These are phyloP conservation scores for Neurospora sp. DNA, from an alignment of 495 filamentous ascomycete species.

Conservation along the genomic window DNA sequence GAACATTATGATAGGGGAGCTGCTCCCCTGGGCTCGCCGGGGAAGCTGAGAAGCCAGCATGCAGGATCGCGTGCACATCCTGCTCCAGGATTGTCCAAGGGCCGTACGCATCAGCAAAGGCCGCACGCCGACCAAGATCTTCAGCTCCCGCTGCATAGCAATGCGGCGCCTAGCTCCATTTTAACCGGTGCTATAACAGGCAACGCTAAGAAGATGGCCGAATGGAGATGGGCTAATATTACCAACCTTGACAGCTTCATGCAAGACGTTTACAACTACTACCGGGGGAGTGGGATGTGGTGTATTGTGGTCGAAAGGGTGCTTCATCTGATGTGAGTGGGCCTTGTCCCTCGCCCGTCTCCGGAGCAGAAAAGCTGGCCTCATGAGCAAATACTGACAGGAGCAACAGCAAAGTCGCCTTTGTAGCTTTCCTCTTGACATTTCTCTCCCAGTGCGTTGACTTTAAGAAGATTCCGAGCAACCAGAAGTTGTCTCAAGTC, in stretches of 20 bases:
- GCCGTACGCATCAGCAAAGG: constrained; percentile 51
- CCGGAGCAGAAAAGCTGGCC: constrained; percentile 30
- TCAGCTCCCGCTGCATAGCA: constrained; percentile 31
- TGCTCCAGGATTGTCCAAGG: constrained; percentile 43
- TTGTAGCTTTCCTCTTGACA: constrained; percentile 74
- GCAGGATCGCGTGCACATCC: constrained; percentile 9
- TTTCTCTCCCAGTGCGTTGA: constrained; percentile 85
- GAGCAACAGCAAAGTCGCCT: constrained; percentile 44
- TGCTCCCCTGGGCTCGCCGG: constrained; percentile 2
- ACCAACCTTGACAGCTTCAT: constrained; percentile 87
- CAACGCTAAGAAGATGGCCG: constrained; percentile 70
- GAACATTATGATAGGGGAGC: constrained; percentile 38
- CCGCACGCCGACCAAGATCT: neutral
- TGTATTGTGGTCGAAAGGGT: constrained; percentile 66
- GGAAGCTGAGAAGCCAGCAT: constrained; percentile 7
- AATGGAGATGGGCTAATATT: constrained; percentile 95
- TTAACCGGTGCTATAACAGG: constrained; percentile 30
- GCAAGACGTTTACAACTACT: constrained; percentile 85
- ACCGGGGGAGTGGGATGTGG: constrained; percentile 75
- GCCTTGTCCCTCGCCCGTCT: neutral
- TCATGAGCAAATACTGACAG: constrained; percentile 10
- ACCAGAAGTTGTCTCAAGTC: constrained; percentile 66
- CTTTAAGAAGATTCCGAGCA: constrained; percentile 63
- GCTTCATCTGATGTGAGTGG: constrained; percentile 63
- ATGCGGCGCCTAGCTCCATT: constrained; percentile 17